These are phyloP conservation scores for Chrysoporthe cubensis DNA, from an alignment of 2,329 filamentous ascomycete genomes.

Conservation along the genomic window DNA sequence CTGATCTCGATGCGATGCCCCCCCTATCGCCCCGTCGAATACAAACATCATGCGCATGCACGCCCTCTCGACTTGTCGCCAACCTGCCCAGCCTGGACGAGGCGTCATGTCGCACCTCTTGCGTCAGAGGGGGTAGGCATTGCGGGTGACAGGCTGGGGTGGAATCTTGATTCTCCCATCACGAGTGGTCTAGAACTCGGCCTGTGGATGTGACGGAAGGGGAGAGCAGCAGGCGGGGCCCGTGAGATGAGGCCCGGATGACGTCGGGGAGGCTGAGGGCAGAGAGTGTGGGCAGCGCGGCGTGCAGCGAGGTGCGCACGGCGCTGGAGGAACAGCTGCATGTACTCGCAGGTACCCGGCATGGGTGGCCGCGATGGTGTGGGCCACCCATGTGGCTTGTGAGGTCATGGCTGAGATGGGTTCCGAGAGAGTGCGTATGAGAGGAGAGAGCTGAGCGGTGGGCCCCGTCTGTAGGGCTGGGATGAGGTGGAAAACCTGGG, in stretches of 20 bases:
- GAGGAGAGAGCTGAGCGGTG: neutral
- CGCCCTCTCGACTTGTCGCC: neutral
- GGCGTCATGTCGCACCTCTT: slow-evolving; percentile 14
- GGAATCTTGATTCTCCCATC: slow-evolving; percentile 26
- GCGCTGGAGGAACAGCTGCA: neutral
- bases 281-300: neutral
- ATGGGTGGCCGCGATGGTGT: slow-evolving; percentile 16
- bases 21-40: neutral
- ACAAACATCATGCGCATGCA: neutral
- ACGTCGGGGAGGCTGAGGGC: slow-evolving; percentile 26
- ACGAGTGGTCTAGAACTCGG: slow-evolving; percentile 15
- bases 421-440: neutral
- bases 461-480: slow-evolving; percentile 17
- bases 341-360: slow-evolving; percentile 25
- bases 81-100: neutral
- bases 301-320: neutral
- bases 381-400: slow-evolving; percentile 20
- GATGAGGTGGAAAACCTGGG: neutral
- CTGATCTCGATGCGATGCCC: neutral
- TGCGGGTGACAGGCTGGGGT: slow-evolving; percentile 13
- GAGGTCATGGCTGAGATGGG: slow-evolving; percentile 24
- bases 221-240: neutral
- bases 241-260: slow-evolving; percentile 23
- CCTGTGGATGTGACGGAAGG: slow-evolving; percentile 12
- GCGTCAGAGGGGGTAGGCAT: slow-evolving; percentile 23